Conservation (phyloP, 2,329 filamentous ascomycete species). For the Zymoseptoria ardabiliae region DNA sequence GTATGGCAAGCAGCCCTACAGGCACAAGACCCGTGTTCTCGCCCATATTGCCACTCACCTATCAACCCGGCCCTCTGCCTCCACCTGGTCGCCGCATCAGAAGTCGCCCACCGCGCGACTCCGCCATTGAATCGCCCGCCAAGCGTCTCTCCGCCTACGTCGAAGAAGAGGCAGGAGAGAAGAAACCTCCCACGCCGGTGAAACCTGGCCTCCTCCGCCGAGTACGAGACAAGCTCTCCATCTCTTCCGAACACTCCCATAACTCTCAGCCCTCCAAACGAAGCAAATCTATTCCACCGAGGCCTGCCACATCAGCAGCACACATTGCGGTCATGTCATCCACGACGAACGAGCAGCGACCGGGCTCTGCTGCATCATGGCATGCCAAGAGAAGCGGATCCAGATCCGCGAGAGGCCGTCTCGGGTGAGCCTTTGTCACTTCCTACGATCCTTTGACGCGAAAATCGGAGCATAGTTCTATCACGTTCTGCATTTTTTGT, state of each 20-base stretch:
- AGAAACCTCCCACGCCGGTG: background rate
- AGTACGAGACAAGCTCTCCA: background rate
- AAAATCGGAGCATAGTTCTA: too few species aligned
- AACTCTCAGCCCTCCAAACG: background rate
- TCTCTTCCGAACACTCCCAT: background rate
- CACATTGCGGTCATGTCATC: background rate
- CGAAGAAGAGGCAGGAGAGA: background rate
- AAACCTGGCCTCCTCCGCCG: background rate
- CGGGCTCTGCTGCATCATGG: background rate
- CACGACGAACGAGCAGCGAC: background rate
- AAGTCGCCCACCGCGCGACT: background rate
- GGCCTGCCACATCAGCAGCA: background rate
- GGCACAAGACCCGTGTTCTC: background rate
- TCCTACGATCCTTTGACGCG: background rate
- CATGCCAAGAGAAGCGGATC: background rate
- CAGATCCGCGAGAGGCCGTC: background rate
- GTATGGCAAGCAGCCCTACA: too few species aligned
- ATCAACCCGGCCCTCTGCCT: background rate
- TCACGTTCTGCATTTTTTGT: background rate
- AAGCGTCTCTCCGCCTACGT: background rate
- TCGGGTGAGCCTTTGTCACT: background rate
- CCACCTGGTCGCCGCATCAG: background rate
- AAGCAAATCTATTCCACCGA: background rate
- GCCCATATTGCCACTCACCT: background rate
- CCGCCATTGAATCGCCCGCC: background rate